Base-by-base conservation (phyloP, 768 basidiomycete species). In the Suillus cothurnatus region DNA sequence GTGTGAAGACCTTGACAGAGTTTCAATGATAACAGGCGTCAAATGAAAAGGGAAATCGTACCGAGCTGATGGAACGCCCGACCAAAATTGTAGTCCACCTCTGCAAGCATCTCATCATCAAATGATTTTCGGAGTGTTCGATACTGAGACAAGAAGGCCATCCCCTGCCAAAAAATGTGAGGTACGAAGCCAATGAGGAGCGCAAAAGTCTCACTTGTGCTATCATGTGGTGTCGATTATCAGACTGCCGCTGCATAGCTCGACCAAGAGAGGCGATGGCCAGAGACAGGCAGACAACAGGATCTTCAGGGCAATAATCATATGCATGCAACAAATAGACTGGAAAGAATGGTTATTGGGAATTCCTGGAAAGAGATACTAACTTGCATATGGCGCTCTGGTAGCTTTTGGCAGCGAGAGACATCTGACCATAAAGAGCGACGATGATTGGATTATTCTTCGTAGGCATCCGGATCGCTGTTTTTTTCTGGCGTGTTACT, bases 61-160 rank as follows among this genome's bases (percentile, higher is more conserved):
- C 95, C 93, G n/a, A 97, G 81, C 65, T 95, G 92, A 72, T 99
- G 97, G 74, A 97, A 99, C 1, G 88, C 86, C 55, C 97, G 83
- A 0, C 91, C 97, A 72, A 96, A 93, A 75, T 99, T 99, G 74
- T 86, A 98, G 64, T 99, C 94, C 4, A 97, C 89, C 75, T 99
- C 96, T 34, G 87, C 84, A 28, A 84, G 69, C 3, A 79, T 62
- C 4, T 68, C 81, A 3, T 80, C 75, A 3, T 76, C 74, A 57
- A 80, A 79, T 2, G 69, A 76, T 50, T 79, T 81, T 17, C 90
- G 83, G 2, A 91, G 71, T n/a, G 81, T 80, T 21, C 94, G 86
- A 75, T 99, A 99, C 57, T 87, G 85, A 0, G 89, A 84, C 31
- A 98, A 76, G 75, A 95, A 97, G 0, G 92, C 93, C 82, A 96